These are phyloP conservation scores for Quercus lobata DNA, from an alignment of 331 rosid species.

Conservation along the genomic window DNA sequence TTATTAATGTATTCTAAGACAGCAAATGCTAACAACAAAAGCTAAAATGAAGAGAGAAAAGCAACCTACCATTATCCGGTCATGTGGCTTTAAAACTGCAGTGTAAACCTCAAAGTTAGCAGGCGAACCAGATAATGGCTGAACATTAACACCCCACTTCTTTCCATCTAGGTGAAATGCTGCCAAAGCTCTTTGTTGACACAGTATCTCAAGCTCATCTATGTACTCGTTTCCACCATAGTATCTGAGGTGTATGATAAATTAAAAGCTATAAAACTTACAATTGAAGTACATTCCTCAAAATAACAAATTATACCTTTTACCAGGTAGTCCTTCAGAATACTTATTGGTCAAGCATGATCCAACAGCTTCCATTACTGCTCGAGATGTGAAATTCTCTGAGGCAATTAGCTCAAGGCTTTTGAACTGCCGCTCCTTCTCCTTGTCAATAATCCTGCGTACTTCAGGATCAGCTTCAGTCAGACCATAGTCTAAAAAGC, in stretches of 20 bases:
- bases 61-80: slow-evolving; percentile 77
- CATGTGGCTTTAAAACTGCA: slow-evolving; percentile 89
- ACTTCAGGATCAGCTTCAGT: slow-evolving; percentile 91
- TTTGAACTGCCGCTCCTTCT: slow-evolving; percentile 77
- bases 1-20: neutral
- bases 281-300: neutral
- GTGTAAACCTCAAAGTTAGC: slow-evolving; percentile 97
- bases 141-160: slow-evolving; percentile 97
- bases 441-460: slow-evolving; percentile 53
- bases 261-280: neutral
- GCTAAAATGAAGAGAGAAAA: slow-evolving; percentile 3
- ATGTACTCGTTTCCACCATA: slow-evolving; percentile 95
- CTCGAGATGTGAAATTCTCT: slow-evolving; percentile 86
- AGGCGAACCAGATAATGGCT: slow-evolving; percentile 93
- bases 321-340: slow-evolving; percentile 95
- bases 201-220: slow-evolving; percentile 86
- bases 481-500: slow-evolving; percentile 61
- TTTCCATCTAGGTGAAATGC: slow-evolving; percentile 69
- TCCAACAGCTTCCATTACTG: slow-evolving; percentile 99
- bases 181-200: slow-evolving; percentile 84
- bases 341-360: slow-evolving; percentile 95
- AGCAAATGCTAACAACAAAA: neutral
- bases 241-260: slow-evolving; percentile 44
- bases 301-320: slow-evolving; percentile 51
- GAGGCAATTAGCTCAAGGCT: slow-evolving; percentile 99